Percentiles rank a stretch among this genome's conserved stretches.
Conservation (phyloP, 129 eudicot species). For the Artemisia annua region DNA sequence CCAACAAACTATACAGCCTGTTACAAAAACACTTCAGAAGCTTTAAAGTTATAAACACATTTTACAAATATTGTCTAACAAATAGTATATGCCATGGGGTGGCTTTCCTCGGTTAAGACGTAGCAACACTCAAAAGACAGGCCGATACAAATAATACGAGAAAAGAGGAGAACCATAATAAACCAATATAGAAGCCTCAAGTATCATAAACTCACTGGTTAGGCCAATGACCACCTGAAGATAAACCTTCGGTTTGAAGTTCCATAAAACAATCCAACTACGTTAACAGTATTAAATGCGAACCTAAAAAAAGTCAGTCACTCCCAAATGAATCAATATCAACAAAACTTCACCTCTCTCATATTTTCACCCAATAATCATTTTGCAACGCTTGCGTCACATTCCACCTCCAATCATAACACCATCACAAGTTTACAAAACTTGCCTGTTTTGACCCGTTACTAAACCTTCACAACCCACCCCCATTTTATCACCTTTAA, state of each 20-base stretch:
- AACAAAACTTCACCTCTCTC: constrained; percentile 72
- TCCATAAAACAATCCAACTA: constrained; percentile 79
- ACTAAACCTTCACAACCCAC: too few species aligned
- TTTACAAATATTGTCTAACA: constrained; percentile 4
- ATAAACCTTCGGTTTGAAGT: constrained; percentile 85
- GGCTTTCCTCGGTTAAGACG: constrained; percentile 71
- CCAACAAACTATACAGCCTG: constrained; percentile 82
- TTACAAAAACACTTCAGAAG: not conserved
- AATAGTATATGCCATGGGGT: constrained; percentile 53
- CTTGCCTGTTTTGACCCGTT: too few species aligned
- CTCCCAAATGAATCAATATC: constrained; percentile 96
- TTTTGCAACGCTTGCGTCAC: constrained; percentile 66
- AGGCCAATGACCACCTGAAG: constrained; percentile 97
- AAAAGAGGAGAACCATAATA: constrained; percentile 77
- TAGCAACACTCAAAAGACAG: constrained; percentile 79
- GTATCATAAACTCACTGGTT: constrained; percentile 62
- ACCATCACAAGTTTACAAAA: too few species aligned
- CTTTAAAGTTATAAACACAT: not conserved
- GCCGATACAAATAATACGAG: constrained; percentile 90
- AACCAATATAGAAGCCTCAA: constrained; percentile 85
- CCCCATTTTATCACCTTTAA: too few species aligned
- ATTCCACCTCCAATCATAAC: constrained; percentile 53
- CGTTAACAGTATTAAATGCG: constrained; percentile 58
- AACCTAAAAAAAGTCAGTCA: constrained; percentile 75
- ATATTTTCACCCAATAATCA: constrained; percentile 70